These are phyloP conservation scores for Clausena lansium DNA, from an alignment of 345 rosid species.

Conservation along the genomic window DNA sequence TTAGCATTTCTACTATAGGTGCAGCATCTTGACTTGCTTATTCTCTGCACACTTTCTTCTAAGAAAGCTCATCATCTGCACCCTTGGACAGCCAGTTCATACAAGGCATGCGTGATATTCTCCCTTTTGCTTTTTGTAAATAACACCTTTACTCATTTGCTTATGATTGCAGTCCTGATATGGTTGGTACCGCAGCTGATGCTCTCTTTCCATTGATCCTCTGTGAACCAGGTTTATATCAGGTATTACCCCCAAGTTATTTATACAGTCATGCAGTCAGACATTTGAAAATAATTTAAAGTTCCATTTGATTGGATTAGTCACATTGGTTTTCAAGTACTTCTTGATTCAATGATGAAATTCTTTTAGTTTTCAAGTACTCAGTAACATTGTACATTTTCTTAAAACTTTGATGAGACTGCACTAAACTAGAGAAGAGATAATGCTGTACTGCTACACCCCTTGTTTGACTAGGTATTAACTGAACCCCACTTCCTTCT, in stretches of 20 bases:
- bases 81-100: neutral
- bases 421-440: neutral
- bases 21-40: neutral
- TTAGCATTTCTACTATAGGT: neutral
- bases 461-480: neutral
- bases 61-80: neutral
- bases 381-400: neutral
- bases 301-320: neutral
- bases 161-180: slow-evolving; percentile 62
- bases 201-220: slow-evolving; percentile 93
- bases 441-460: neutral
- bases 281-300: neutral
- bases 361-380: neutral
- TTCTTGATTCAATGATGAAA: neutral
- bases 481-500: neutral
- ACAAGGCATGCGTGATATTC: neutral
- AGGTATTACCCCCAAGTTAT: slow-evolving; percentile 42
- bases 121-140: neutral
- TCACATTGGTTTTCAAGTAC: neutral
- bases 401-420: neutral
- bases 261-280: neutral
- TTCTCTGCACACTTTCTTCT: neutral
- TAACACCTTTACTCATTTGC: neutral
- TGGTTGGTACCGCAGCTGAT: slow-evolving; percentile 93
- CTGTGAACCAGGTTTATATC: slow-evolving; percentile 84